Evolutionary conservation across 768 basidiomycete species (phyloP), one percentile per base, ranked within the genome.

Genomic region (Lepiota venenata): DNA sequence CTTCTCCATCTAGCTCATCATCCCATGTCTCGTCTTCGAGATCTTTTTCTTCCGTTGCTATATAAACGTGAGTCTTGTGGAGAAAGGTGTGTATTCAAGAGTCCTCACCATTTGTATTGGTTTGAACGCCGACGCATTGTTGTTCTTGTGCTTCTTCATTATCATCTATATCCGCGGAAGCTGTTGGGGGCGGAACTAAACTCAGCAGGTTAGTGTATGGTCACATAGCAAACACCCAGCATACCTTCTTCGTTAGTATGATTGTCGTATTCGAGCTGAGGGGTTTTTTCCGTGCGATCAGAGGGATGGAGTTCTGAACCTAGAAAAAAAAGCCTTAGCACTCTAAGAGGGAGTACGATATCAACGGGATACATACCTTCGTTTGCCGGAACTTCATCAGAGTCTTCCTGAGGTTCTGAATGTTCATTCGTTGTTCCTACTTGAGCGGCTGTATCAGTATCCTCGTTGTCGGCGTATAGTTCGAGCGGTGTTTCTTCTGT

Each of bases 21-120:
- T 78, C 73, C 78, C 78, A 81, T 16, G 65, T 66, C 20, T 77
- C 82, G 36, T 71, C 77, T 53, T 79, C 80, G 44, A 58, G 50
- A 7, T 55, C 50, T 20, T 57, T 56, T 37, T 62, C 60, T 21
- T 45, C 50, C 37, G 48, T 38, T 18, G 57, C 50, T 58, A 51
- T 56, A 16, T 9, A 39, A 50, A 22, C 42, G 50, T 51, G 32
- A 42, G 45, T 32, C 21, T 44, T 49, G 35, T 29, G 44, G 47
- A 10, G 21, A 32, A 25, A 25, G 25, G 35, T 27, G 38, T 21
- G 42, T 14, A 25, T 35, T 47, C 39, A 39, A 40, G 22, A 32
- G 38, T 25, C 15, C 53, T 52, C 22, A 50, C 48, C 39, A 27
- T 52, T 35, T n/a, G 44, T 20, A 45, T 50, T 32, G 15, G 22